Evolutionary conservation across 768 basidiomycete species (phyloP).

Genomic region (Sporobolomyces phaffii): DNA sequence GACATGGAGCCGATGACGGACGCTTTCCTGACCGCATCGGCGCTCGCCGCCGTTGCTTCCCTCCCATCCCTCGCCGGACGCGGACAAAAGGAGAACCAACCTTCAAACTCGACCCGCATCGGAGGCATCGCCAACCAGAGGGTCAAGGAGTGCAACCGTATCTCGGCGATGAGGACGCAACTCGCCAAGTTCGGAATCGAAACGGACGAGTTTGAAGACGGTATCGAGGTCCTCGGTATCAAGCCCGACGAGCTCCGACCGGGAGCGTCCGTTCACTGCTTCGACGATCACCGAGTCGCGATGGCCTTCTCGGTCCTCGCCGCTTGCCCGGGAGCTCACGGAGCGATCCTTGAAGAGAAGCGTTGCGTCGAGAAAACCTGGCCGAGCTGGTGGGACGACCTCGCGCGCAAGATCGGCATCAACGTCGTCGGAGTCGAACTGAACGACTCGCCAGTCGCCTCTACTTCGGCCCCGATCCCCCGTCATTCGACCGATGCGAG

Average conservation of each 20-base stretch:
- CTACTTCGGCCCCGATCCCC: slow-evolving; percentile 49
- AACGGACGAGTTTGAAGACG: slow-evolving; percentile 85
- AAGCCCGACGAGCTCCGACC: slow-evolving; percentile 58
- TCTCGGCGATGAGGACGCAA: slow-evolving; percentile 92
- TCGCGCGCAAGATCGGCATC: slow-evolving; percentile 93
- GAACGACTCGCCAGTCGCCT: slow-evolving; percentile 47
- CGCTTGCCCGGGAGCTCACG: slow-evolving; percentile 50
- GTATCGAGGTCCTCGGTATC: slow-evolving; percentile 79
- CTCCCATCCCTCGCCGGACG: slow-evolving; percentile 47
- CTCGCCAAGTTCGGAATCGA: slow-evolving; percentile 92
- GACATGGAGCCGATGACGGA: slow-evolving; percentile 99
- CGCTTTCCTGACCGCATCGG: slow-evolving; percentile 92
- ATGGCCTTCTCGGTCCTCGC: slow-evolving; percentile 95
- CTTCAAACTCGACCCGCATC: slow-evolving; percentile 63
- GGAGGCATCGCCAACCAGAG: slow-evolving; percentile 94
- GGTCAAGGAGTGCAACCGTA: slow-evolving; percentile 97
- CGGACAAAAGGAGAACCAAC: slow-evolving; percentile 25
- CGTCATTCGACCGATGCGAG: slow-evolving; percentile 44
- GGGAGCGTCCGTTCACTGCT: slow-evolving; percentile 84
- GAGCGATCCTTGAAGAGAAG: slow-evolving; percentile 75
- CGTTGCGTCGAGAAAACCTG: slow-evolving; percentile 98
- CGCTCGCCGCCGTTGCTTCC: slow-evolving; percentile 74
- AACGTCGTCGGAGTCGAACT: slow-evolving; percentile 79
- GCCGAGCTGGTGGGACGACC: slow-evolving; percentile 99
- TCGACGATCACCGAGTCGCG: slow-evolving; percentile 96